These are phyloP conservation scores for Bryopsis sp. DNA, from an alignment of 139 green algal genomes.

Conservation along the genomic window DNA sequence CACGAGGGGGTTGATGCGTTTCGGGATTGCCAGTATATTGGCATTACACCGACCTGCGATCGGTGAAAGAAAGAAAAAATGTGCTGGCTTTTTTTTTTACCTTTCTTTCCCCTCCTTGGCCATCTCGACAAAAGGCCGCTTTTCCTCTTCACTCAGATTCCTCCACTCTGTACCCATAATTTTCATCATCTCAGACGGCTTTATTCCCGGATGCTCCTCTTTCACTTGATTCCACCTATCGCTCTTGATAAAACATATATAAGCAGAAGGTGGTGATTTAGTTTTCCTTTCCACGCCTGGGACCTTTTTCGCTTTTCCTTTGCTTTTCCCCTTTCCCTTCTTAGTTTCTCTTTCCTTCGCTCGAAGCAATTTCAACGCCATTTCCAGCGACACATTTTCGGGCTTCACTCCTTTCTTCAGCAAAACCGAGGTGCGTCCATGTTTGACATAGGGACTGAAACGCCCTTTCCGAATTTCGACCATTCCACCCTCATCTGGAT, in stretches of 20 bases:
- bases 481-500: slow-evolving; percentile 29
- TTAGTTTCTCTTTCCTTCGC: background rate
- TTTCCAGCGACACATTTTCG: slow-evolving; percentile 22
- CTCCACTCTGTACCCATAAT: slow-evolving; percentile 16
- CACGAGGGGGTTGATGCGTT: no score
- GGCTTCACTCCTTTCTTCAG: slow-evolving; percentile 20
- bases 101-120: background rate
- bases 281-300: background rate
- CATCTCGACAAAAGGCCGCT: background rate
- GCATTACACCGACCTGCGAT: no score
- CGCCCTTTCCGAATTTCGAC: slow-evolving; percentile 29
- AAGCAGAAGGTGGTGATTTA: background rate
- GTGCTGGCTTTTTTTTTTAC: no score
- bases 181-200: background rate
- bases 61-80: no score
- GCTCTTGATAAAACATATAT: background rate
- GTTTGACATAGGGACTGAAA: slow-evolving; percentile 39
- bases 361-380: slow-evolving; percentile 18
- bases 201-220: background rate
- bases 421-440: slow-evolving; percentile 23
- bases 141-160: background rate
- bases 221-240: slow-evolving; percentile 6
- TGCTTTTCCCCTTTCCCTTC: background rate
- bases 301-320: background rate
- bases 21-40: no score